These are phyloP conservation scores for Hymenoscyphus albidus DNA, from an alignment of 2,329 filamentous ascomycete species.

Conservation along the genomic window DNA sequence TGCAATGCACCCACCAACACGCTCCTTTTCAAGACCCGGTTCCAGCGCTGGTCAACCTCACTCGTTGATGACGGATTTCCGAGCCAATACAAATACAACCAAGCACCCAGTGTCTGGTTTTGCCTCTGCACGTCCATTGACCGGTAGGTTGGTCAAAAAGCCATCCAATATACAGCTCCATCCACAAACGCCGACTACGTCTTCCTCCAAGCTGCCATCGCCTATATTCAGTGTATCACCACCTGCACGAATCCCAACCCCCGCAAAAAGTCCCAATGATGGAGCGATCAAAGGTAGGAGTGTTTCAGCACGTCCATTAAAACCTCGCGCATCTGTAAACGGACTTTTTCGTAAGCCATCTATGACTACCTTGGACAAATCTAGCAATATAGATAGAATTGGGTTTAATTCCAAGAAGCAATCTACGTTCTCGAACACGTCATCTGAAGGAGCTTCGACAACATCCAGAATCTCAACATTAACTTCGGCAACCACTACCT, in stretches of 20 bases:
- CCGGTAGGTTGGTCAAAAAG: conserved; percentile 37
- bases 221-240: conserved; percentile 34
- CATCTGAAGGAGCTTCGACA: conserved; percentile 26
- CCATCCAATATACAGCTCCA: conserved; percentile 31
- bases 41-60: conserved; percentile 48
- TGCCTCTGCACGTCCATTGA: conserved; percentile 39
- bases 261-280: conserved; percentile 30
- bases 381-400: conserved; percentile 25
- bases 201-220: conserved; percentile 34
- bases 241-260: conserved; percentile 35
- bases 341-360: conserved; percentile 55
- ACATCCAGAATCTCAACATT: conserved; percentile 22
- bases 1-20: conserved; percentile 50
- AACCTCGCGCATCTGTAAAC: conserved; percentile 50
- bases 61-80: conserved; percentile 38
- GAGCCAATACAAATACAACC: conserved; percentile 43
- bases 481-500: conserved; percentile 20
- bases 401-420: conserved; percentile 27
- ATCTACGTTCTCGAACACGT: conserved; percentile 30
- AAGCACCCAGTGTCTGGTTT: conserved; percentile 40
- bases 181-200: conserved; percentile 18
- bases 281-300: conserved; percentile 42
- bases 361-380: conserved; percentile 40
- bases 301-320: conserved; percentile 43
- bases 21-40: conserved; percentile 49